Evolutionary conservation across 306 rosid genomes (phyloP), one percentile per base, ranked within the genome.

Genomic region (Clitoria ternatea): DNA sequence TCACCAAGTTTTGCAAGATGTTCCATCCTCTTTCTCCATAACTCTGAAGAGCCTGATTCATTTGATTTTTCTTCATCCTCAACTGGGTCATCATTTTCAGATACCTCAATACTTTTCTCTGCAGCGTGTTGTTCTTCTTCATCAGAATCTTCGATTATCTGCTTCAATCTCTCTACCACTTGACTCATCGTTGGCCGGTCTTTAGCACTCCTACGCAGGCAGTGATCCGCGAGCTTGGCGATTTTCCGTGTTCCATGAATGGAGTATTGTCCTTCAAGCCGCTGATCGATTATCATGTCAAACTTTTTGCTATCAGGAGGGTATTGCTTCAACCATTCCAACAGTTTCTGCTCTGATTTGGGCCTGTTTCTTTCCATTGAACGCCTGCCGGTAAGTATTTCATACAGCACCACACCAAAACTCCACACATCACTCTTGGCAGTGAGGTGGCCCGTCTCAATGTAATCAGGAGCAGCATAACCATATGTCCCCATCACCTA

Each of bases 361-460:
- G 97, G 93, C 1, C 82, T 83, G 79, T 84, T 82, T 81, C 87
- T 85, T 60, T 89, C 93, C 73, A 87, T 2, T 2, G 94, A 85
- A 17, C 90, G 92, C 74, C 97, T 75, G 12, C 97, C 97, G 0
- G 92, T 70, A 11, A 92, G 85, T 71, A 92, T 82, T 81, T 92
- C 97, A 17, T 84, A 92, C 22, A 89, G 73, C 19, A 92, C 93
- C 11, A 92, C 97, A 0, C 97, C 97, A 3, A 82, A 84, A 74
- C 93, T 89, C 97, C 97, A 92, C 29, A 92, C 97, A 49, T 92
- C 96, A 36, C 97, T 92, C 84, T 92, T 92, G 19, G 83, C 65
- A 11, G 97, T 92, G 66, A 92, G 89, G 85, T 92, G 97, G 3
- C 96, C 97, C 0, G 97, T 92, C 65, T 84, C 81, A 9, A 92